A percentile compares a stretch with the other conserved stretches of the same genome.
Evolutionary conservation across 257 asterid species (phyloP).

Genomic region (Salvia miltiorrhiza): DNA sequence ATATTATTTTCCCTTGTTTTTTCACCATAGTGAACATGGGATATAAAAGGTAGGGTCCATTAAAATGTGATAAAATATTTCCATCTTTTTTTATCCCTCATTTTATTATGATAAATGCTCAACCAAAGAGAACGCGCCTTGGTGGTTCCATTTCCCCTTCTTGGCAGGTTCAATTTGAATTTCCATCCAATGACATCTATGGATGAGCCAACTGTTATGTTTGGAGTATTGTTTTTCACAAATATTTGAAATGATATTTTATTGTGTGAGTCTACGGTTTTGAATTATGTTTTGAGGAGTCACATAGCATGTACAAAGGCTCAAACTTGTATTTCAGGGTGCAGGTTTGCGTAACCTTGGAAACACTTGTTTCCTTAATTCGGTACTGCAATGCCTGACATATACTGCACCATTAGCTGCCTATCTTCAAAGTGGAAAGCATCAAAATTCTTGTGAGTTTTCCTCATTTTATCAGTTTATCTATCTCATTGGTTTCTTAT

Average conservation of each 20-base stretch:
- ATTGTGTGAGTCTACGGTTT: not conserved
- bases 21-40: too few relatives aligned
- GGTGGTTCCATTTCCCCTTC: not conserved
- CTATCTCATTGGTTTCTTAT: not conserved
- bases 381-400: slow-evolving; percentile 92
- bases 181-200: not conserved
- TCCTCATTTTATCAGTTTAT: not conserved
- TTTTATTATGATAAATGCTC: too few relatives aligned
- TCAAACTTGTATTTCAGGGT: slow-evolving; percentile 58
- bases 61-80: too few relatives aligned
- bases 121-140: too few relatives aligned
- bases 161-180: not conserved
- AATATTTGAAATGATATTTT: not conserved
- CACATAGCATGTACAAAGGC: slow-evolving; percentile 16
- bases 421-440: slow-evolving; percentile 95
- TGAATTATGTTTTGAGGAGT: not conserved
- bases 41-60: too few relatives aligned
- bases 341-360: slow-evolving; percentile 99
- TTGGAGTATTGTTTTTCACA: not conserved
- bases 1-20: too few relatives aligned
- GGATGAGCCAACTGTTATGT: not conserved
- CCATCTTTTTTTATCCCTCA: too few relatives aligned
- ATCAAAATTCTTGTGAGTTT: slow-evolving; percentile 82
- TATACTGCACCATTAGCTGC: slow-evolving; percentile 99
- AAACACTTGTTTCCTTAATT: slow-evolving; percentile 89